Evolutionary conservation across 345 rosid genomes (phyloP).

Genomic region (Geranium brycei): DNA sequence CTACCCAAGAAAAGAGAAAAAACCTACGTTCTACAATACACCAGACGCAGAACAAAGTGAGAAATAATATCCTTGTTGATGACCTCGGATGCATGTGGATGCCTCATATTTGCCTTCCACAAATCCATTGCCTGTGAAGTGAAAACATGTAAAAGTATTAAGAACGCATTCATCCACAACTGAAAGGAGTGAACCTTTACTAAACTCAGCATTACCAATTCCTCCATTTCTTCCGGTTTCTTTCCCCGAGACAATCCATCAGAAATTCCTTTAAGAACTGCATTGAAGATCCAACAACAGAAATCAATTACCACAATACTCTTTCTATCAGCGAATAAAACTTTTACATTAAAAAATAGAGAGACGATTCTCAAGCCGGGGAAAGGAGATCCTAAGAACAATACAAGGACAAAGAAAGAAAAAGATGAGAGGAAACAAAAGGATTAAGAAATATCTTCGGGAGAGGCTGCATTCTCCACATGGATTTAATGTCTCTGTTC

Average conservation of each 20-base stretch:
- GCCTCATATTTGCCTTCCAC: slow-evolving; percentile 67
- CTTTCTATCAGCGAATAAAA: too few relatives aligned
- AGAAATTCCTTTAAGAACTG: slow-evolving; percentile 74
- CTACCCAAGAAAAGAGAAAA: not conserved
- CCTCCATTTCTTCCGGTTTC: slow-evolving; percentile 62
- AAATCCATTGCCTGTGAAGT: slow-evolving; percentile 4
- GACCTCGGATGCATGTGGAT: slow-evolving; percentile 32
- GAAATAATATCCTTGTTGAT: slow-evolving; percentile 66
- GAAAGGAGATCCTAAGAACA: too few relatives aligned
- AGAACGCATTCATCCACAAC: not conserved
- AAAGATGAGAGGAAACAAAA: too few relatives aligned
- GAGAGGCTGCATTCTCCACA: too few relatives aligned
- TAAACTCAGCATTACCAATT: slow-evolving; percentile 25
- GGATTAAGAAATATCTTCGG: too few relatives aligned
- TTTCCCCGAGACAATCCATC: slow-evolving; percentile 78
- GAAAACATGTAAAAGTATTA: not conserved
- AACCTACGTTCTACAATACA: slow-evolving; percentile 78
- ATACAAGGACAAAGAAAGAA: too few relatives aligned
- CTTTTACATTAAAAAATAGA: too few relatives aligned
- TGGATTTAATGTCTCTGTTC: too few relatives aligned
- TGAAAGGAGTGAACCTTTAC: not conserved
- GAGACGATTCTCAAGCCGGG: too few relatives aligned
- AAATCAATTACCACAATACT: too few relatives aligned
- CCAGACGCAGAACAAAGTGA: slow-evolving; percentile 74
- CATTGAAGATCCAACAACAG: not conserved